Evolutionary conservation across 352 stramenopile genomes (phyloP).

Genomic region (Phytophthora syringae): DNA sequence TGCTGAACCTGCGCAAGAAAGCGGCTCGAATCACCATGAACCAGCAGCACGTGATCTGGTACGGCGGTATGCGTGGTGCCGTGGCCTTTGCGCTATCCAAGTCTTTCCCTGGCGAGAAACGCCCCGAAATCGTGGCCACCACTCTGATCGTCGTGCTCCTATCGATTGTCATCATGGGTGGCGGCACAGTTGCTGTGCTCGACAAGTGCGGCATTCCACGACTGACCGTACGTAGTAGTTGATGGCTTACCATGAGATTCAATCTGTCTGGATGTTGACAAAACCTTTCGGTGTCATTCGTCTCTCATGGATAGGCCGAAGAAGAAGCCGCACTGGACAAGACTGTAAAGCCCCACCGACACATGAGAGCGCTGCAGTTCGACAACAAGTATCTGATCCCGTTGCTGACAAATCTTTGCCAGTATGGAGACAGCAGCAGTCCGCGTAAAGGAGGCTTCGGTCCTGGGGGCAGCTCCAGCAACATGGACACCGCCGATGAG

Average conservation of each 20-base stretch:
- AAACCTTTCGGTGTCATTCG: conserved; percentile 14
- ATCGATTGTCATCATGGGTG: conserved; percentile 92
- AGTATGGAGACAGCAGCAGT: conserved; percentile 45
- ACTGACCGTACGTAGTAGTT: conserved; percentile 62
- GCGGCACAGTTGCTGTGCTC: conserved; percentile 89
- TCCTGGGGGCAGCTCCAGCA: conserved; percentile 47
- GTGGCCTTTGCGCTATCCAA: conserved; percentile 93
- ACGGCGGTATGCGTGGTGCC: conserved; percentile 92
- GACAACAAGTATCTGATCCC: conserved; percentile 90
- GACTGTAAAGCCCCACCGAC: conserved; percentile 78
- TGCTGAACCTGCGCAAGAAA: conserved; percentile 73
- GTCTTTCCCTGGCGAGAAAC: conserved; percentile 88
- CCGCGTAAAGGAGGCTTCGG: conserved; percentile 45
- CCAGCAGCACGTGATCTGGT: conserved; percentile 95
- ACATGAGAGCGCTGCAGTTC: conserved; percentile 85
- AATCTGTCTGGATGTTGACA: neutral
- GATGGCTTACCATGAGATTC: neutral
- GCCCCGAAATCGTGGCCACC: conserved; percentile 88
- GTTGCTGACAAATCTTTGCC: conserved; percentile 78
- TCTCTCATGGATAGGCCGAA: conserved; percentile 51
- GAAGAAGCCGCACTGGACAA: conserved; percentile 81
- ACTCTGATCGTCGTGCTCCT: conserved; percentile 94
- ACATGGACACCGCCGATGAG: conserved; percentile 46
- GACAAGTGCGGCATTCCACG: conserved; percentile 87
- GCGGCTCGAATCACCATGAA: conserved; percentile 78